These are phyloP conservation scores for Kipferlia bialata DNA, from an alignment of 78 protist species.

Conservation along the genomic window DNA sequence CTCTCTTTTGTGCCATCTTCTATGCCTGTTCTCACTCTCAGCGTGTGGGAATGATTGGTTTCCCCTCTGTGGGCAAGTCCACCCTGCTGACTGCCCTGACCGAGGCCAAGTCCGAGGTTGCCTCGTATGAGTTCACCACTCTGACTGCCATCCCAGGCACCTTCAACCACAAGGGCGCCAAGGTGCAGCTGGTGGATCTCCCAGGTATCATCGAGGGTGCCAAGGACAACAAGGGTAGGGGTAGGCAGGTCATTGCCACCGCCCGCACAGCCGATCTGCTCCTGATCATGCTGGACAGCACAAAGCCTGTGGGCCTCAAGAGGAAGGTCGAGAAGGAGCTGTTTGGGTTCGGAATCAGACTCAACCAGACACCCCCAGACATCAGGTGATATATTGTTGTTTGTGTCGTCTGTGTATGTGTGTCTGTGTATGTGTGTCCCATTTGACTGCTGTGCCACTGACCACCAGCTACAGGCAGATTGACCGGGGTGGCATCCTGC, in stretches of 20 bases:
- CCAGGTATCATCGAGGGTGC: slow-evolving; percentile 96
- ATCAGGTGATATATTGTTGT: too few species aligned
- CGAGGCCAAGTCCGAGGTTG: slow-evolving; percentile 44
- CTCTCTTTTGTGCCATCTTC: too few species aligned
- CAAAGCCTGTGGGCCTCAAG: slow-evolving; percentile 77
- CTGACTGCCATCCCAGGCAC: slow-evolving; percentile 93
- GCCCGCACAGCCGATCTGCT: slow-evolving; percentile 91
- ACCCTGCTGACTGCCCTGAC: slow-evolving; percentile 73
- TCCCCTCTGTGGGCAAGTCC: slow-evolving; percentile 98
- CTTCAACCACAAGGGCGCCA: slow-evolving; percentile 76
- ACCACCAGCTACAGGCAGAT: slow-evolving; percentile 60
- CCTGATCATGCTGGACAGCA: slow-evolving; percentile 81
- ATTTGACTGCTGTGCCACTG: too few species aligned
- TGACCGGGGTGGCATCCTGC: slow-evolving; percentile 88
- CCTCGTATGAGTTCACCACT: slow-evolving; percentile 96
- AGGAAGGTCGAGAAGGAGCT: slow-evolving; percentile 77
- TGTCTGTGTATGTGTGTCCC: too few species aligned
- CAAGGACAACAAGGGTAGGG: slow-evolving; percentile 95
- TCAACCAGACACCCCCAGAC: slow-evolving; percentile 84
- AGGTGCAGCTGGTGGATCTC: slow-evolving; percentile 71
- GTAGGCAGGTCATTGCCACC: slow-evolving; percentile 76
- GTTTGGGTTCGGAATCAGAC: slow-evolving; percentile 94
- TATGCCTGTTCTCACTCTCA: too few species aligned
- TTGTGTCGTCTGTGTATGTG: too few species aligned
- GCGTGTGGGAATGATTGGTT: slow-evolving; percentile 76